These are phyloP conservation scores for Botryotinia globosa DNA, from an alignment of 2,329 filamentous ascomycete species.

Conservation along the genomic window DNA sequence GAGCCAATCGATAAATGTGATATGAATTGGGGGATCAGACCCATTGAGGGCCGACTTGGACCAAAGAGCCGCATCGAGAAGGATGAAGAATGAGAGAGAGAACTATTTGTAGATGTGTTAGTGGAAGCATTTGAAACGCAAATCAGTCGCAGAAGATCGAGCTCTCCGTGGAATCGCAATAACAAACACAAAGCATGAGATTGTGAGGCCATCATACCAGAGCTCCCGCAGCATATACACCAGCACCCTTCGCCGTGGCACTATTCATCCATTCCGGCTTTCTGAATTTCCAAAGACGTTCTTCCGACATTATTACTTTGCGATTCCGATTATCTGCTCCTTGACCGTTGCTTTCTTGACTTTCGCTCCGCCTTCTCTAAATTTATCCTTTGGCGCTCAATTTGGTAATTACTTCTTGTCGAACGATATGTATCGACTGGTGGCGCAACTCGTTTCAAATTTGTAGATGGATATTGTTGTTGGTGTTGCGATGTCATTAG, in stretches of 20 bases:
- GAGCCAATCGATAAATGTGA: constrained; percentile 68
- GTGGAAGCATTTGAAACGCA: not conserved
- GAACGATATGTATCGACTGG: not conserved
- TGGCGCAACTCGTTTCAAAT: not conserved
- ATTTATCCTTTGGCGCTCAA: not conserved
- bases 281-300: constrained; percentile 65
- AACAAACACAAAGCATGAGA: constrained; percentile 6
- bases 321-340: not conserved
- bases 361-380: not conserved
- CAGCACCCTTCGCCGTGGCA: constrained; percentile 60
- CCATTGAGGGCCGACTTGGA: constrained; percentile 60
- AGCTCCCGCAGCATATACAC: constrained; percentile 61
- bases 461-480: constrained; percentile 2
- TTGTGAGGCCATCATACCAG: constrained; percentile 48
- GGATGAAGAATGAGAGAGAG: constrained; percentile 65
- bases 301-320: constrained; percentile 53
- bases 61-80: constrained; percentile 67
- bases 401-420: not conserved
- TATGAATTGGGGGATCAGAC: constrained; percentile 52
- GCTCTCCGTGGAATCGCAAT: not conserved
- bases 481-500: constrained; percentile 7
- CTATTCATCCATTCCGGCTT: constrained; percentile 66
- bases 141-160: not conserved
- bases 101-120: constrained; percentile 45
- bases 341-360: not conserved